Base-by-base conservation (phyloP, 768 basidiomycete species). In the Leccinum fibrillosum region DNA sequence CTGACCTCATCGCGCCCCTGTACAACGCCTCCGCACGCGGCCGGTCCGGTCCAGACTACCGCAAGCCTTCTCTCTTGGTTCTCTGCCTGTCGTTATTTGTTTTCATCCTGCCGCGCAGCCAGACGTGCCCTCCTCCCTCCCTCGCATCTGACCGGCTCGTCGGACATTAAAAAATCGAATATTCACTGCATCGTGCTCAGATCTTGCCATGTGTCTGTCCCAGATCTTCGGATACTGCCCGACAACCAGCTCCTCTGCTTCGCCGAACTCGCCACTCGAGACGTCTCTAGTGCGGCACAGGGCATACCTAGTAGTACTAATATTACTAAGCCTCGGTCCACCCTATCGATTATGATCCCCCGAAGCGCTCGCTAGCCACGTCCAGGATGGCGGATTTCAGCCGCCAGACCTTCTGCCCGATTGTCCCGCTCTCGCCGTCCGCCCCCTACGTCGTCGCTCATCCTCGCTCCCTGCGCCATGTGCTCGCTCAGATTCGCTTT, bases 401-500 rank as follows among this genome's bases (percentile, higher is more conserved):
- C 55, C 59, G 62, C 56, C 61, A 56, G 58, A 44, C 50, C 19
- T 60, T 66, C 54, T 47, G 54, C 57, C 58, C 57, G 61, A 56
- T 57, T 28, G 7, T 25, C 57, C 60, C 59, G 58, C 56, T 26
- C 63, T 49, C 53, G 47, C 50, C 56, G 42, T 53, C 55, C 51
- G 50, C 19, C 32, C 10, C 28, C 25, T 51, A 15, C 61, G 52
- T 53, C 26, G 57, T 57, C 56, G 48, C 54, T 57, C 55, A 35
- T 55, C 66, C 56, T 61, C 56, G 63, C 42, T 60, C 45, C 57
- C 59, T 66, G 61, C 56, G 61, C 69, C 68, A 72, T 69, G 68
- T 70, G 70, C 51, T 37, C 58, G 8, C 53, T 52, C 57, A 69
- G 68, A 69, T 72, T 72, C 68, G 62, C 66, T 68, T 60, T 63